Evolutionary conservation across 1,284 basidiomycete genomes (phyloP).

Genomic region (Sporisorium sorghi): DNA sequence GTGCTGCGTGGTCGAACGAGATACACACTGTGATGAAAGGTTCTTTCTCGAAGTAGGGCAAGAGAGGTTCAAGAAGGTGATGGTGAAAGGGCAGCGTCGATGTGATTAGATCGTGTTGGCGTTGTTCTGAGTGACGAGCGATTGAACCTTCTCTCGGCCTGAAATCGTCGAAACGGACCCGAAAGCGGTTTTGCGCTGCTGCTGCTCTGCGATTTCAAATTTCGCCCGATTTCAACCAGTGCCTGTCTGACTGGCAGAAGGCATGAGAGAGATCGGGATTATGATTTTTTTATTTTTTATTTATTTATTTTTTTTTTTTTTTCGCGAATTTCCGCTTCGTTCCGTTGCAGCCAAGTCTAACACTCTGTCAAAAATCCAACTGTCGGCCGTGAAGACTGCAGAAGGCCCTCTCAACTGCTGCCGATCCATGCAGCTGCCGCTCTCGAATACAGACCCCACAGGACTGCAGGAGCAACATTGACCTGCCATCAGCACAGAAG

Average conservation of each 20-base stretch:
- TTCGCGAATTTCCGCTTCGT: conserved; percentile 1
- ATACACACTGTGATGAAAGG: conserved; percentile 27
- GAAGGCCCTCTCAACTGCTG: neutral
- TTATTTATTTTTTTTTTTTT: neutral
- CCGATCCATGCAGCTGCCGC: too few species aligned
- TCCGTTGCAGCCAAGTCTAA: neutral
- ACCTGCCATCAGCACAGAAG: neutral
- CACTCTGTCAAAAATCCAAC: neutral
- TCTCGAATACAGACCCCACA: too few species aligned
- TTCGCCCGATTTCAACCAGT: neutral
- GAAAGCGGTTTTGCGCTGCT: neutral
- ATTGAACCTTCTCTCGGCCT: conserved; percentile 15
- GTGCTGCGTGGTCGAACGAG: neutral
- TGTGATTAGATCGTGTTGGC: conserved; percentile 6
- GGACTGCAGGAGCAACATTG: too few species aligned
- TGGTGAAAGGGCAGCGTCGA: conserved; percentile 12
- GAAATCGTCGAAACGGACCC: conserved; percentile 13
- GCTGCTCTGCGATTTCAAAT: neutral
- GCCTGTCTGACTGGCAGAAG: neutral
- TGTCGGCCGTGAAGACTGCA: conserved; percentile 2
- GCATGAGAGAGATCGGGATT: neutral
- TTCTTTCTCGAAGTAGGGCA: conserved; percentile 7
- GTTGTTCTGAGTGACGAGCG: conserved; percentile 7
- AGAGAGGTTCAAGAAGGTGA: conserved; percentile 19
- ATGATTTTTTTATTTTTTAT: neutral